Evolutionary conservation across 805 yeast genomes (phyloP).

Genomic region (Saccharomycopsis microspora): DNA sequence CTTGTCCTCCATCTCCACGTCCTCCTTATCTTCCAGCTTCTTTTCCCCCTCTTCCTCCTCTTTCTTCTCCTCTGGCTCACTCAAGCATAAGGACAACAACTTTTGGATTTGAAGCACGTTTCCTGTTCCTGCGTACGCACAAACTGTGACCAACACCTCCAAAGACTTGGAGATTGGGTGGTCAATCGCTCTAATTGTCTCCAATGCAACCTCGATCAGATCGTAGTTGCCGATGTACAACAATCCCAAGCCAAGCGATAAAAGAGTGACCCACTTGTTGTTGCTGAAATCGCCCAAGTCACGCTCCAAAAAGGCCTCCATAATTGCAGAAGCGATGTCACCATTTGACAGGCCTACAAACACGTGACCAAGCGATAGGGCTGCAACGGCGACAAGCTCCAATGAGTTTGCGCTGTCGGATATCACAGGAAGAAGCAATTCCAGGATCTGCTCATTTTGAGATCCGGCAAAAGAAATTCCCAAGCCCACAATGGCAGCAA

Average conservation of each 20-base stretch:
- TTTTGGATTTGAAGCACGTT: conserved; percentile 92
- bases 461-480: conserved; percentile 96
- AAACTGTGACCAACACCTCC: conserved; percentile 79
- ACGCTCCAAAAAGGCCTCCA: conserved; percentile 84
- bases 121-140: conserved; percentile 97
- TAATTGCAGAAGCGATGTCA: conserved; percentile 82
- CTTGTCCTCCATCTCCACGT: conserved; percentile 22
- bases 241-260: conserved; percentile 86
- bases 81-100: conserved; percentile 41
- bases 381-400: conserved; percentile 77
- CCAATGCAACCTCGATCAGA: conserved; percentile 87
- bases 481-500: conserved; percentile 81
- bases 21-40: conserved; percentile 19
- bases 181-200: conserved; percentile 88
- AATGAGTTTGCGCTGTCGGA: conserved; percentile 64
- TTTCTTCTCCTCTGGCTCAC: conserved; percentile 28
- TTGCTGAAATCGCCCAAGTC: conserved; percentile 56
- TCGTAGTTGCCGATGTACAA: conserved; percentile 90
- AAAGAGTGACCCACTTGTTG: conserved; percentile 78
- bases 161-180: conserved; percentile 87
- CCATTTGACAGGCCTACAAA: conserved; percentile 96
- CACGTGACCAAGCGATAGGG: conserved; percentile 85
- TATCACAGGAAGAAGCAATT: conserved; percentile 69
- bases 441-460: conserved; percentile 71
- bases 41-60: conserved; percentile 25